Evolutionary conservation across 345 rosid genomes (phyloP).

Genomic region (Linum lewisii): DNA sequence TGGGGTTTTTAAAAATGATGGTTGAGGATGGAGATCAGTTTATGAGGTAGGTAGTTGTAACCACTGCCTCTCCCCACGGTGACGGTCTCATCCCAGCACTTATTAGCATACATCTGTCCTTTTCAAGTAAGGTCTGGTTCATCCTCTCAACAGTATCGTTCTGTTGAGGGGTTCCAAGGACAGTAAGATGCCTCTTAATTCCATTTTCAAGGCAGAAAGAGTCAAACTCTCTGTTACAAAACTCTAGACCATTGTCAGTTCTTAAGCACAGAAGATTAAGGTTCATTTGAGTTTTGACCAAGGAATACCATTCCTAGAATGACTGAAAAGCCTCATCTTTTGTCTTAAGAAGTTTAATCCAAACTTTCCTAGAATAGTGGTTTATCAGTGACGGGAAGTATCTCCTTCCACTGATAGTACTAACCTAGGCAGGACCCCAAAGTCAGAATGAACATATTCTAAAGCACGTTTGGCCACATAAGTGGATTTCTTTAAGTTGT

Average conservation of each 20-base stretch:
- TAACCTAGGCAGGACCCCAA: not conserved
- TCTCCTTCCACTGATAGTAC: not conserved
- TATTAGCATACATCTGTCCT: too few species aligned
- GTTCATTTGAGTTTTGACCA: not conserved
- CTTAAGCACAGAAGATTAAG: not conserved
- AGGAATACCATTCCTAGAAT: conserved; percentile 3
- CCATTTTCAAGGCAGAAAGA: not conserved
- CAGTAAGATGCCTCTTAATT: not conserved
- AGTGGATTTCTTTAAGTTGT: not conserved
- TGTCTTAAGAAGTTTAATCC: not conserved
- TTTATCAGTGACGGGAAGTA: conserved; percentile 4
- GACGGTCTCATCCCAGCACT: too few species aligned
- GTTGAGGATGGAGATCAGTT: too few species aligned
- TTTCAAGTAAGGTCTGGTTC: not conserved
- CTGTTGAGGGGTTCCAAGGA: not conserved
- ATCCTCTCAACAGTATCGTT: conserved; percentile 4
- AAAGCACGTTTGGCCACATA: not conserved
- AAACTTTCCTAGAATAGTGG: conserved; percentile 6
- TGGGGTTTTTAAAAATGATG: too few species aligned
- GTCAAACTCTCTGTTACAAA: not conserved
- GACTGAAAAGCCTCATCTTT: not conserved
- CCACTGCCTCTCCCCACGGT: too few species aligned
- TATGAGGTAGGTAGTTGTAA: too few species aligned
- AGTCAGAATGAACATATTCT: conserved; percentile 4
- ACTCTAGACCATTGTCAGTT: not conserved